A percentile compares a stretch with the other conserved stretches of the same genome.
These are phyloP conservation scores for Stachybotrys echinatus DNA, from an alignment of 2,329 filamentous ascomycete species.

Conservation along the genomic window DNA sequence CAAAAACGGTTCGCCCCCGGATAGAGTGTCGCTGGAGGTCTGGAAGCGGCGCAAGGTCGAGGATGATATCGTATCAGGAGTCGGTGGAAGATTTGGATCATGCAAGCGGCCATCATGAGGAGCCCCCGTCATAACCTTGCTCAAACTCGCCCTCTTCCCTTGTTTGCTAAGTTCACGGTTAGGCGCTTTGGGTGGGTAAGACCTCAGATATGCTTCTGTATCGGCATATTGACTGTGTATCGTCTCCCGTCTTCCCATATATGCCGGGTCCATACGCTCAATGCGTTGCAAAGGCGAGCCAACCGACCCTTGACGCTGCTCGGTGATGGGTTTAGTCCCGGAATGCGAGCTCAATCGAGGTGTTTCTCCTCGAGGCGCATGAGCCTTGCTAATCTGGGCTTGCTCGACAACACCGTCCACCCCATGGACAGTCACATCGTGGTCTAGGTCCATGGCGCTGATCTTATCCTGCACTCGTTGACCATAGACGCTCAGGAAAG, in stretches of 20 bases:
- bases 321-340: background rate
- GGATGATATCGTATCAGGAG: conserved; percentile 55
- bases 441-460: conserved; percentile 19
- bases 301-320: conserved; percentile 11
- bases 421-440: conserved; percentile 6
- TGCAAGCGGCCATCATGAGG: conserved; percentile 32
- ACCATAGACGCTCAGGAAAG: conserved; percentile 61
- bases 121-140: conserved; percentile 44
- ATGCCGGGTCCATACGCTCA: conserved; percentile 23
- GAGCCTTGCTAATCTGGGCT: background rate
- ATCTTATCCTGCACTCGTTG: conserved; percentile 26
- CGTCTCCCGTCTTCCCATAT: background rate
- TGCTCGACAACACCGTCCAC: background rate
- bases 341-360: background rate
- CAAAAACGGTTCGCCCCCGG: conserved; percentile 9
- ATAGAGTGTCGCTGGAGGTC: conserved; percentile 44
- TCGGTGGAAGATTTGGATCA: conserved; percentile 46
- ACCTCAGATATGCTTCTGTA: background rate
- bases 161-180: conserved; percentile 25
- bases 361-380: background rate
- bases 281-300: conserved; percentile 47
- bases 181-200: background rate
- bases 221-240: background rate
- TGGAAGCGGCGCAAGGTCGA: conserved; percentile 46
- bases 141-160: conserved; percentile 42